Evolutionary conservation across 106 monocot species (phyloP).

Genomic region (Dendrobium chrysotoxum): DNA sequence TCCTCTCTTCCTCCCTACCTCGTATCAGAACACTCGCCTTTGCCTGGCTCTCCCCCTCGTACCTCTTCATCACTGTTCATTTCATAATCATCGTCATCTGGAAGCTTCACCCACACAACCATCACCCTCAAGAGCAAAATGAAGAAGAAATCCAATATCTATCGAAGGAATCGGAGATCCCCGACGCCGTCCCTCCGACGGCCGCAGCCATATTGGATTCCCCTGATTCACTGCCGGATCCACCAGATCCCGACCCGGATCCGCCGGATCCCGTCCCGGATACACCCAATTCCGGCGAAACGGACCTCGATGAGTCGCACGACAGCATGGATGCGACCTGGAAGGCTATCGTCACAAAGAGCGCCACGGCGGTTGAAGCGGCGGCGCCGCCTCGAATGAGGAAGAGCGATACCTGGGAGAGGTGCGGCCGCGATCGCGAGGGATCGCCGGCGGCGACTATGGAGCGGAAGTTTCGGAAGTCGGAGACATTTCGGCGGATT

Average conservation of each 20-base stretch:
- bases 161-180: neutral
- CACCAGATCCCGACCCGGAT: neutral
- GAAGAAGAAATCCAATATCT: slow-evolving; percentile 1
- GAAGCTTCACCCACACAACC: slow-evolving; percentile 40
- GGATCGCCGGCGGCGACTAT: neutral
- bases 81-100: slow-evolving; percentile 74
- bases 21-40: slow-evolving; percentile 6
- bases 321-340: slow-evolving; percentile 19
- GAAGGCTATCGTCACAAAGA: neutral
- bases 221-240: neutral
- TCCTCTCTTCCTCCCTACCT: slow-evolving; percentile 16
- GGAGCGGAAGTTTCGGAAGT: slow-evolving; percentile 15
- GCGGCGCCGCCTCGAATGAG: slow-evolving; percentile 2
- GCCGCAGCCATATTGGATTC: neutral
- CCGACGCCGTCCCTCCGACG: neutral
- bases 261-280: neutral
- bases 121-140: neutral
- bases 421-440: slow-evolving; percentile 1
- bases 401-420: slow-evolving; percentile 28
- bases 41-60: slow-evolving; percentile 25
- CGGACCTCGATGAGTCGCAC: slow-evolving; percentile 15
- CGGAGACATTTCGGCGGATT: slow-evolving; percentile 4
- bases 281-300: neutral
- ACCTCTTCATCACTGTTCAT: slow-evolving; percentile 51
- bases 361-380: neutral